Evolutionary conservation across 495 filamentous ascomycete species (phyloP).

Genomic region (Rostrohypoxylon terebratum): DNA sequence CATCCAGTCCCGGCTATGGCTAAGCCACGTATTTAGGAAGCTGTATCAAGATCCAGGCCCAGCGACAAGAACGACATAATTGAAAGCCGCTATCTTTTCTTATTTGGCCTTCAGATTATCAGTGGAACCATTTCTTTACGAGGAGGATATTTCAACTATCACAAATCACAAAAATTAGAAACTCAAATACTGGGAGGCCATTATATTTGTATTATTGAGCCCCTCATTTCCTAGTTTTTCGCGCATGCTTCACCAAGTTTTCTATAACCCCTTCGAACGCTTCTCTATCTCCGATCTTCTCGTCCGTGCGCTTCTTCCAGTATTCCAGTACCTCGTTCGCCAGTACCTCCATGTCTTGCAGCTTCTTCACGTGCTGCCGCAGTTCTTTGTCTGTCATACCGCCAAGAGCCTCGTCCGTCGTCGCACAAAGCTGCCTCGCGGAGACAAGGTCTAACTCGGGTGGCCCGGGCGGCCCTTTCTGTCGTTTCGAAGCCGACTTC

Average conservation of each 20-base stretch:
- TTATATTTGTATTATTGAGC: slow-evolving; percentile 29
- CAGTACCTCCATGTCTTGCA: slow-evolving; percentile 73
- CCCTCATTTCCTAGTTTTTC: slow-evolving; percentile 79
- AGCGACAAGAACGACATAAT: neutral
- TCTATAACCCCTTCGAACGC: slow-evolving; percentile 98
- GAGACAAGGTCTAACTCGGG: slow-evolving; percentile 82
- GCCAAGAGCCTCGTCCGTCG: slow-evolving; percentile 81
- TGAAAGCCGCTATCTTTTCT: neutral
- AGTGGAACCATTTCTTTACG: neutral
- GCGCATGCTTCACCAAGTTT: slow-evolving; percentile 94
- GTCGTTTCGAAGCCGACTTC: slow-evolving; percentile 54
- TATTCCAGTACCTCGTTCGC: slow-evolving; percentile 86
- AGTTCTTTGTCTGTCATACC: slow-evolving; percentile 84
- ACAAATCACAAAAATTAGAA: neutral
- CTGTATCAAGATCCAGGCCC: neutral
- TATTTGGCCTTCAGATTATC: neutral
- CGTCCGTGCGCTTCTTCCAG: slow-evolving; percentile 87
- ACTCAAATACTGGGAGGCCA: neutral
- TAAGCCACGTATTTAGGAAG: neutral
- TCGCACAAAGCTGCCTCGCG: slow-evolving; percentile 80
- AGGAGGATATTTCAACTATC: neutral
- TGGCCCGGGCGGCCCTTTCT: slow-evolving; percentile 71
- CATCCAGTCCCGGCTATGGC: no score
- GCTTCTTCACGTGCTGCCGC: slow-evolving; percentile 72
- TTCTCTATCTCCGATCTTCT: slow-evolving; percentile 88